Evolutionary conservation across 805 yeast genomes (phyloP), one percentile per base, ranked within the genome.

Genomic region (Candida caryicola): DNA sequence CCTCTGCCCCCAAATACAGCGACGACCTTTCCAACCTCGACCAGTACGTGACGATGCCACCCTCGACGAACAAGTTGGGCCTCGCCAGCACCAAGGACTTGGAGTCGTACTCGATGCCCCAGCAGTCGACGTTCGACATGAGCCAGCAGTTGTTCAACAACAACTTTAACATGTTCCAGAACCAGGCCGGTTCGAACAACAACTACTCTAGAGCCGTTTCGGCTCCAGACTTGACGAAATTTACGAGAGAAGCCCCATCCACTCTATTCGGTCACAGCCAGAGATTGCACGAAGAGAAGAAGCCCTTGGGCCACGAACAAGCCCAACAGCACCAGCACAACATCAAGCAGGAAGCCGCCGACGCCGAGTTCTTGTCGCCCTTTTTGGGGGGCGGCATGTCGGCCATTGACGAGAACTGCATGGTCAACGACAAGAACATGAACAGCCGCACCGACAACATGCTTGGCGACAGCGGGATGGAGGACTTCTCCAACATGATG

Each of bases 161-260:
- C 31, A 46, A 44, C 37, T 40, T 46, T 29, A 43, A 41, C 36
- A 27, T 40, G 38, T 37, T 43, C 18, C 37, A 40, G 14, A n/a
- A 19, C 13, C 27, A 34, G 16, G 14, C 23, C 17, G 18, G 15
- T 12, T 6, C 33, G 8, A 29, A 1, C 17, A 23, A 31, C 23
- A 27, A 23, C 14, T 18, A 8, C 34, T 13, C 40, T 8, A 28
- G 56, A 2, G 52, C 54, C 18, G 39, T 45, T 8, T 49, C 54
- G 1, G 51, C 41, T 10, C 56, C 56, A 14, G 50, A 49, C 51
- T 36, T 52, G 37, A 40, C 37, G 29, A 29, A 30, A 27, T 43
- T 17, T 28, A 36, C 29, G 23, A 31, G 30, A 33, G 41, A 28
- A 16, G 15, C 21, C 18, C 39, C 44, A n/a, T 12, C 37, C 25